Evolutionary conservation across 1,284 basidiomycete species (phyloP).

Genomic region (Malassezia arunalokei): DNA sequence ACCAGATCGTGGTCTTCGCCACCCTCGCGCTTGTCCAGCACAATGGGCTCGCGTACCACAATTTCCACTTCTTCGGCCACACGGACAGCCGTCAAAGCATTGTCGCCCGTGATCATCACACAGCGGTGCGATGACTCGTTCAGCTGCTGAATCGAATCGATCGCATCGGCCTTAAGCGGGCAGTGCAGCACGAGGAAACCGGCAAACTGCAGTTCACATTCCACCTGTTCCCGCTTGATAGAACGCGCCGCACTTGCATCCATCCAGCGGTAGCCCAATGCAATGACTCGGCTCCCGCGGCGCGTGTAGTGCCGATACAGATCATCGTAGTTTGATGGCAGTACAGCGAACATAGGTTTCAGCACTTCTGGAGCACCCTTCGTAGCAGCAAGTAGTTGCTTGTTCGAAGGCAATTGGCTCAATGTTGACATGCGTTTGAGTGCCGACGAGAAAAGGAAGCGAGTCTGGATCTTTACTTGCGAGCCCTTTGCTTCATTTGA

Average conservation of each 20-base stretch:
- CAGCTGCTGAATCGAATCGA: slow-evolving; percentile 35
- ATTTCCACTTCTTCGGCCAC: slow-evolving; percentile 44
- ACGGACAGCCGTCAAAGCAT: slow-evolving; percentile 43
- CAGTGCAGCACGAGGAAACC: slow-evolving; percentile 46
- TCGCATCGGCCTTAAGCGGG: slow-evolving; percentile 43
- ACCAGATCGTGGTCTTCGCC: slow-evolving; percentile 31
- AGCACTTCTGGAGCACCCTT: slow-evolving; percentile 45
- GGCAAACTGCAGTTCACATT: slow-evolving; percentile 33
- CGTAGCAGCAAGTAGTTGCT: slow-evolving; percentile 30
- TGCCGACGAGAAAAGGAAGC: slow-evolving; percentile 45
- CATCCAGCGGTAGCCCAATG: slow-evolving; percentile 40
- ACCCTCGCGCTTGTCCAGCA: slow-evolving; percentile 36
- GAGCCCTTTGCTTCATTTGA: slow-evolving; percentile 17
- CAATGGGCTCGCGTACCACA: slow-evolving; percentile 40
- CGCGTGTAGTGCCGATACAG: slow-evolving; percentile 44
- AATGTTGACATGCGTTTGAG: slow-evolving; percentile 45
- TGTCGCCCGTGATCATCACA: slow-evolving; percentile 47
- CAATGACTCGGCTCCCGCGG: slow-evolving; percentile 40
- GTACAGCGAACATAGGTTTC: slow-evolving; percentile 32
- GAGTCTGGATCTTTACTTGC: slow-evolving; percentile 34
- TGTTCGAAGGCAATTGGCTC: slow-evolving; percentile 26
- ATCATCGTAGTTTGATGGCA: slow-evolving; percentile 42
- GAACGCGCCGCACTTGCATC: slow-evolving; percentile 24
- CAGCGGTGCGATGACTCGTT: slow-evolving; percentile 44
- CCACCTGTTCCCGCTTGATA: slow-evolving; percentile 35